Evolutionary conservation across 768 basidiomycete genomes (phyloP), one percentile per base, ranked within the genome.

Genomic region (Mycena galericulata): DNA sequence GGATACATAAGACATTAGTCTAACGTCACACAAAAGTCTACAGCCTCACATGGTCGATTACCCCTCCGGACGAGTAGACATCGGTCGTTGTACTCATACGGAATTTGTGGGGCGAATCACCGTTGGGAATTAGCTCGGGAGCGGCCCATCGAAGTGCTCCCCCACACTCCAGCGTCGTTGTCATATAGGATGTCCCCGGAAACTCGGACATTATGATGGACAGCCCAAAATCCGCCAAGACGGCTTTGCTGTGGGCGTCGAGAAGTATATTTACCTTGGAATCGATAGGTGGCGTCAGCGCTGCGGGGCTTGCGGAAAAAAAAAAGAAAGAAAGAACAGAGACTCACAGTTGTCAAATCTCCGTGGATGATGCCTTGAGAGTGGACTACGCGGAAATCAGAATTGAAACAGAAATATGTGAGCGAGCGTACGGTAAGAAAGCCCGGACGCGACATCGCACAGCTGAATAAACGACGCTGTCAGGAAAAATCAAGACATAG

Each of bases 131-230:
- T 9, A 72, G 58, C 17, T 46, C 43, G 3, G 71, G 71, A 22
- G 50, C 68, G 47, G 68, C 68, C 71, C 71, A 72, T 4, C 68
- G 71, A 22, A 69, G 34, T 27, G 68, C 62, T 10, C 64, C 68
- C 18, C 59, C 68, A 51, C 62, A n/a, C n/a, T n/a, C 38, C 17
- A 53, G 32, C n/a, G 55, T 46, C 22, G 46, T 58, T 5, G 50
- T 55, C 51, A 56, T 50, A 36, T 49, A 51, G 17, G 47, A 46
- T 10, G 60, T 62, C 11, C 60, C 49, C 18, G 22, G 22, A 29
- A 64, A 56, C 38, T 64, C 62, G 26, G 20, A 26, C 2, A 56
- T 20, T 4, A 64, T 27, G 4, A 34, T 38, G 10, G 62, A 55
- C 51, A 64, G 17, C 1, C 62, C 62, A 45, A 64, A 64, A 26